Conservation (phyloP, 2,329 filamentous ascomycete species). For the Cryphonectria nitschkei region DNA sequence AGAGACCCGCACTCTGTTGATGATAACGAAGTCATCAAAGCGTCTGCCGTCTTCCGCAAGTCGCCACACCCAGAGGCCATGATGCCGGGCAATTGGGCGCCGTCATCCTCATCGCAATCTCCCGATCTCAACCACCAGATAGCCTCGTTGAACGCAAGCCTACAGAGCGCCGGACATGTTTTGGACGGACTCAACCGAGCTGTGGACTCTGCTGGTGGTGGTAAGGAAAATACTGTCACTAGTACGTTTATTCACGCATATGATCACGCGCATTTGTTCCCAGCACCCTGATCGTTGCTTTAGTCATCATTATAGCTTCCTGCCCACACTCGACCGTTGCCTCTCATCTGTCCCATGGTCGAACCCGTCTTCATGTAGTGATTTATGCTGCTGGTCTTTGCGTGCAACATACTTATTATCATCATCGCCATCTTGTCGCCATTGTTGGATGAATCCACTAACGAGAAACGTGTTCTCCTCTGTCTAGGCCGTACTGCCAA, state of each 20-base stretch:
- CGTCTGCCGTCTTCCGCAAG: slow-evolving; percentile 24
- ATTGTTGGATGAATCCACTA: not conserved
- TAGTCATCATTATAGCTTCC: not conserved
- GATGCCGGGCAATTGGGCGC: slow-evolving; percentile 21
- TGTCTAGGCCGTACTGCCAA: not conserved
- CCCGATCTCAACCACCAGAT: slow-evolving; percentile 1
- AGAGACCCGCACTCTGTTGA: slow-evolving; percentile 19
- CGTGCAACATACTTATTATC: not conserved
- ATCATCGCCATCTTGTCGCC: not conserved
- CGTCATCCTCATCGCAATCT: slow-evolving; percentile 8
- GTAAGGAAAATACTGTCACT: slow-evolving; percentile 14
- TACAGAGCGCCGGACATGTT: slow-evolving; percentile 15
- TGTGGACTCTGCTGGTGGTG: not conserved
- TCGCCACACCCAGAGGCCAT: slow-evolving; percentile 23
- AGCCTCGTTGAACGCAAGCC: slow-evolving; percentile 13
- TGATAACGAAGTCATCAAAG: slow-evolving; percentile 20
- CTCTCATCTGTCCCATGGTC: not conserved
- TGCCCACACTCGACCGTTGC: not conserved
- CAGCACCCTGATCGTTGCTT: too few species aligned
- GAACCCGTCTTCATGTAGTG: not conserved
- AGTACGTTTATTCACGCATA: slow-evolving; percentile 19
- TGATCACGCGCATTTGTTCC: too few species aligned
- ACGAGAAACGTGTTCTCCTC: not conserved
- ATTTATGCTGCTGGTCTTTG: not conserved
- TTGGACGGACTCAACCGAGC: slow-evolving; percentile 9